A percentile compares a stretch with the other conserved stretches of the same genome.
Evolutionary conservation across 129 eudicot species (phyloP).

Genomic region (Flaveria bidentis): DNA sequence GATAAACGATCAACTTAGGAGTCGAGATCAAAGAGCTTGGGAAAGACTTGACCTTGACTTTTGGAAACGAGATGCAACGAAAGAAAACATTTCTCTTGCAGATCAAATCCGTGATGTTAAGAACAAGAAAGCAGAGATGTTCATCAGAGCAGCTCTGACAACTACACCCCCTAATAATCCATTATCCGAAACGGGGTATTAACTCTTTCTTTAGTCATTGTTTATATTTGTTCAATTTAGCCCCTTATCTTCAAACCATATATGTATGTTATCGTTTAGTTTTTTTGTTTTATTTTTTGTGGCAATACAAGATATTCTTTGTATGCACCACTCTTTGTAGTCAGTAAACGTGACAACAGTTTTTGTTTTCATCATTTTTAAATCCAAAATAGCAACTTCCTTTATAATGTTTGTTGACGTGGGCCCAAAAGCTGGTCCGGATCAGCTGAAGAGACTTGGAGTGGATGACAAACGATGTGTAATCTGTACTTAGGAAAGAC

Average conservation of each 20-base stretch:
- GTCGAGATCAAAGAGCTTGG: conserved; percentile 56
- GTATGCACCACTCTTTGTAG: conserved; percentile 11
- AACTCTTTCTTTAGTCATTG: background rate
- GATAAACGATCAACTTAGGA: conserved; percentile 37
- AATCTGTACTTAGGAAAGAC: too few species aligned
- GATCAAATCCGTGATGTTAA: conserved; percentile 62
- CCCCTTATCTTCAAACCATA: background rate
- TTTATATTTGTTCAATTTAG: background rate
- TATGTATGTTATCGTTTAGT: background rate
- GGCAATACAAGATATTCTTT: conserved; percentile 2
- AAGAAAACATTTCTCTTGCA: conserved; percentile 56
- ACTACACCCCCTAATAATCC: background rate
- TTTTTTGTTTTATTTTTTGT: background rate
- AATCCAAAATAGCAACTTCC: background rate
- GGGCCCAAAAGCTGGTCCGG: too few species aligned
- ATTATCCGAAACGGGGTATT: background rate
- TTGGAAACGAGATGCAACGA: conserved; percentile 38
- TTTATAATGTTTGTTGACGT: background rate
- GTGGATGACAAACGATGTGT: too few species aligned
- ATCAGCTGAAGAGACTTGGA: too few species aligned
- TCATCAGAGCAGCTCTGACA: background rate
- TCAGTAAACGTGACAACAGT: background rate
- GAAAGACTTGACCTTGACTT: conserved; percentile 58
- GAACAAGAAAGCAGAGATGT: conserved; percentile 7
- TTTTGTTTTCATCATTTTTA: background rate